Evolutionary conservation across 2,329 filamentous ascomycete genomes (phyloP).

Genomic region (Keithomyces neogunnii): DNA sequence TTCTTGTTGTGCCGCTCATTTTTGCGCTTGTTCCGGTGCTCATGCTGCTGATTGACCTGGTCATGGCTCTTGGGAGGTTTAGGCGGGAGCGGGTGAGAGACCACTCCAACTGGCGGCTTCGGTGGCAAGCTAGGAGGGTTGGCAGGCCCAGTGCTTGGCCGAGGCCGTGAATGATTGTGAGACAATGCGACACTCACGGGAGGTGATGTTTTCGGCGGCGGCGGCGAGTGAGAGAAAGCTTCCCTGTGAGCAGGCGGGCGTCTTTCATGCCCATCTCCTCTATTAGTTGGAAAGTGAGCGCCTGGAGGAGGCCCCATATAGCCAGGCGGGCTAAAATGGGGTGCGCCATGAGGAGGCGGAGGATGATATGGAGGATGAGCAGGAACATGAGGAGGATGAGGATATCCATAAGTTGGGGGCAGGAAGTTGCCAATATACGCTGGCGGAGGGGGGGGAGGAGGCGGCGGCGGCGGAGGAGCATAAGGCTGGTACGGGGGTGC

Average conservation of each 20-base stretch:
- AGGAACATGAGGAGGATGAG: slow-evolving; percentile 13
- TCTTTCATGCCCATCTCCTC: slow-evolving; percentile 4
- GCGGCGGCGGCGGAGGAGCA: slow-evolving; percentile 6
- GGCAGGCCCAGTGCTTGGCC: neutral
- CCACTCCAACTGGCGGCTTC: slow-evolving; percentile 7
- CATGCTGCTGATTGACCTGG: slow-evolving; percentile 18
- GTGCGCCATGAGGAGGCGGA: slow-evolving; percentile 12
- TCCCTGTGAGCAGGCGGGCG: slow-evolving; percentile 3
- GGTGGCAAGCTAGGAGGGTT: slow-evolving; percentile 6
- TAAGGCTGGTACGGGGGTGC: slow-evolving; percentile 17
- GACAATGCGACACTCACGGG: neutral
- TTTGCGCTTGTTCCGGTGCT: slow-evolving; percentile 21
- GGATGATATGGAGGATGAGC: slow-evolving; percentile 14
- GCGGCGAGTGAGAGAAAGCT: slow-evolving; percentile 6
- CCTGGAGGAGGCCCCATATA: slow-evolving; percentile 8
- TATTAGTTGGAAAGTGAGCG: neutral
- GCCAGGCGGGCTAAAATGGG: slow-evolving; percentile 10
- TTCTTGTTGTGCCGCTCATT: slow-evolving; percentile 23
- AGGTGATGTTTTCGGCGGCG: neutral
- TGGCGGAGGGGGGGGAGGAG: slow-evolving; percentile 5
- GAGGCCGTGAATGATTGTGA: neutral
- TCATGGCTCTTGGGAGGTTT: slow-evolving; percentile 22
- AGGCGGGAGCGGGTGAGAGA: slow-evolving; percentile 20
- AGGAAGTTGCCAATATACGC: slow-evolving; percentile 15
- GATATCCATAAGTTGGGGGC: slow-evolving; percentile 14